Evolutionary conservation across 495 filamentous ascomycete species (phyloP), one percentile per base, ranked within the genome.

Genomic region (Glutinoglossum americanum): DNA sequence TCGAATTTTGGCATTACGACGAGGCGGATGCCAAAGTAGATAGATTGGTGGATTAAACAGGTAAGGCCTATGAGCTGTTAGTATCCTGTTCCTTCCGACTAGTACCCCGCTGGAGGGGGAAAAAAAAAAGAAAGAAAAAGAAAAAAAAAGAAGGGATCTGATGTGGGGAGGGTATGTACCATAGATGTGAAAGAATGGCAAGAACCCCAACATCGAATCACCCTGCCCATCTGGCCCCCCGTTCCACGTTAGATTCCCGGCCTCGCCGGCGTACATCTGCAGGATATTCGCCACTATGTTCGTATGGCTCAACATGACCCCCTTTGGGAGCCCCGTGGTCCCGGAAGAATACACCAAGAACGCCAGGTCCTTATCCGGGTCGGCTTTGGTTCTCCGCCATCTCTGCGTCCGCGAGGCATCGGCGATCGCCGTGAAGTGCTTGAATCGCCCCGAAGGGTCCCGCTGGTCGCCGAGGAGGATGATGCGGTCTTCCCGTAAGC

Each of bases 161-260:
- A 55, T 0, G 62, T 39, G 51, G 61, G 59, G 54, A 62, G 23
- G 23, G 13, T 30, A 49, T 69, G 67, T 63, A 67, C 85, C 86
- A 63, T 95, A 97, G 59, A 82, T 92, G 68, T 97, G 90, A 70
- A 89, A 96, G 66, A 98, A 95, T 0, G 92, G 76, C n/a, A 96
- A 64, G 59, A 96, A 83, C 1, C 83, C 87, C 44, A 96, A 63
- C 21, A 92, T 66, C 21, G 73, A 78, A 63, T 93, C 87, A 1
- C 83, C 82, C 45, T 78, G 69, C 0, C 78, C 79, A 65, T 82
- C 78, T 17, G 65, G 59, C 2, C 81, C 79, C 7, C 77, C 79
- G 48, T 80, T 69, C 68, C 79, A 80, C 2, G 65, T 72, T 59
- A 87, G 64, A 48, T 83, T 72, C 0, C 69, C 70, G 0, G 70